Evolutionary conservation across 768 basidiomycete genomes (phyloP).

Genomic region (Stropharia rugosoannulata): DNA sequence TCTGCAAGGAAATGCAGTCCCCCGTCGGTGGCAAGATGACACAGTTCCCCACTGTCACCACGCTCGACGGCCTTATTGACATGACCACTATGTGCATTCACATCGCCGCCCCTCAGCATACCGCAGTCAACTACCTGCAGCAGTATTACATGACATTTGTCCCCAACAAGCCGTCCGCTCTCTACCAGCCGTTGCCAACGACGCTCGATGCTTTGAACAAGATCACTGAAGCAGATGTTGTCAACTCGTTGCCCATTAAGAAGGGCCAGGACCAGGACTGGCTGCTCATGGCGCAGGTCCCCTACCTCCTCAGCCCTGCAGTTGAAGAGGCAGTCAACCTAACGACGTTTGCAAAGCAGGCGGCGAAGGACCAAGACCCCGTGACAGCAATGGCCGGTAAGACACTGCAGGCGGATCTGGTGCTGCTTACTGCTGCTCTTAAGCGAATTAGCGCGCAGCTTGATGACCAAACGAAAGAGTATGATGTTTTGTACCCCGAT

Average conservation of each 20-base stretch:
- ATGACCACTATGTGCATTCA: slow-evolving; percentile 31
- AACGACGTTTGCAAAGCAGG: slow-evolving; percentile 20
- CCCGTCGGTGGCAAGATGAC: slow-evolving; percentile 18
- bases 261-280: slow-evolving; percentile 20
- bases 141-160: slow-evolving; percentile 32
- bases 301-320: slow-evolving; percentile 26
- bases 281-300: slow-evolving; percentile 28
- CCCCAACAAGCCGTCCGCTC: slow-evolving; percentile 28
- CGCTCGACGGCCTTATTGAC: slow-evolving; percentile 26
- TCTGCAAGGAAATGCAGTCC: slow-evolving; percentile 24
- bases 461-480: slow-evolving; percentile 29
- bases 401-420: slow-evolving; percentile 21
- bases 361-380: slow-evolving; percentile 4
- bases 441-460: slow-evolving; percentile 18
- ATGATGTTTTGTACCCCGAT: slow-evolving; percentile 26
- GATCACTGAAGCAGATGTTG: slow-evolving; percentile 17
- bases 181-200: slow-evolving; percentile 22
- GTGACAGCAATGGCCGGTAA: slow-evolving; percentile 20
- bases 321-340: slow-evolving; percentile 25
- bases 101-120: slow-evolving; percentile 30
- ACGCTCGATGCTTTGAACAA: slow-evolving; percentile 17
- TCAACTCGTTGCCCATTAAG: slow-evolving; percentile 23
- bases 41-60: slow-evolving; percentile 25
- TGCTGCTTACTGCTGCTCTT: slow-evolving; percentile 14
- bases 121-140: slow-evolving; percentile 32